Evolutionary conservation across 2,329 filamentous ascomycete species (phyloP).

Genomic region (Beauveria caledonica): DNA sequence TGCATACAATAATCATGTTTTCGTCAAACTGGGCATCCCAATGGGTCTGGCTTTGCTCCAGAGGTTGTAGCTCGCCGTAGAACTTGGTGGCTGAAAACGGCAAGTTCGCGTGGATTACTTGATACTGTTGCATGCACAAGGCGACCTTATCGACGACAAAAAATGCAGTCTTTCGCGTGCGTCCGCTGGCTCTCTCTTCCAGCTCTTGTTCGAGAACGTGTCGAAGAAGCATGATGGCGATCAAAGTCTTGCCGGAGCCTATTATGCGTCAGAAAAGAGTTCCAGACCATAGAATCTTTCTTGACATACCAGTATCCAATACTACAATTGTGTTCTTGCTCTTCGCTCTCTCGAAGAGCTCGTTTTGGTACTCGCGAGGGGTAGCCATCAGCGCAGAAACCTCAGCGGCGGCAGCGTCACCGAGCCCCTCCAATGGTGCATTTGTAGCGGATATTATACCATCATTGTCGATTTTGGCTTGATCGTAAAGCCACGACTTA

Average conservation of each 20-base stretch:
- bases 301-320: constrained; percentile 66
- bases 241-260: constrained; percentile 94
- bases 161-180: constrained; percentile 62
- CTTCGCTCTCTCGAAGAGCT: constrained; percentile 85
- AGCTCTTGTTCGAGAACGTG: constrained; percentile 72
- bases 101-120: constrained; percentile 73
- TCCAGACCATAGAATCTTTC: too few species aligned
- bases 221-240: constrained; percentile 76
- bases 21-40: constrained; percentile 47
- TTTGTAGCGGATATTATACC: neutral
- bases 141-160: constrained; percentile 89
- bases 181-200: constrained; percentile 53
- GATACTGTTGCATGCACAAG: constrained; percentile 81
- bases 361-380: constrained; percentile 83
- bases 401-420: constrained; percentile 1
- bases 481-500: neutral
- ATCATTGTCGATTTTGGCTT: neutral
- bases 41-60: constrained; percentile 32
- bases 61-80: constrained; percentile 58
- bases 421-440: neutral
- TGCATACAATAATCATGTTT: constrained; percentile 85
- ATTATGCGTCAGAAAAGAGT: constrained; percentile 9
- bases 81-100: constrained; percentile 66
- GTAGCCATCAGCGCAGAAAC: constrained; percentile 33
- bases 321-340: constrained; percentile 83